Conservation (phyloP, 371 early-diverging fungal genomes). For the Phascolomyces articulosus region DNA sequence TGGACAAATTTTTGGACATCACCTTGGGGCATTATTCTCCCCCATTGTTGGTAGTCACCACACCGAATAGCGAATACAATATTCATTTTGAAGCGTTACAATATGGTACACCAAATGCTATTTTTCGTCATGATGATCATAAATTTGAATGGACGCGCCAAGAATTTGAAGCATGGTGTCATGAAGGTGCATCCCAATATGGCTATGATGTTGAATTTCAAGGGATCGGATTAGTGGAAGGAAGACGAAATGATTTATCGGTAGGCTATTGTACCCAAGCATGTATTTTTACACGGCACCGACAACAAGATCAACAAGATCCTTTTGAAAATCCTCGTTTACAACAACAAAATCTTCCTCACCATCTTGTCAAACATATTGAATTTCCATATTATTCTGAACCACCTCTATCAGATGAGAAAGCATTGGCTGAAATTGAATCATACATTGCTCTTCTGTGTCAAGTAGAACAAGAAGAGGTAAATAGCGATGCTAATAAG, state of each 20-base stretch:
- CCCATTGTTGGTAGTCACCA: constrained; percentile 66
- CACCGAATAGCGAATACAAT: constrained; percentile 92
- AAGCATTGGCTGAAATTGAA: constrained; percentile 23
- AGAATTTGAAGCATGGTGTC: constrained; percentile 81
- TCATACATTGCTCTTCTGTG: constrained; percentile 26
- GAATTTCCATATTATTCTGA: constrained; percentile 43
- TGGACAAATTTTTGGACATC: constrained; percentile 58
- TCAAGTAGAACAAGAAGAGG: constrained; percentile 14
- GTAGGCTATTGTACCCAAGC: constrained; percentile 83
- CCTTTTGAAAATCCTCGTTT: too few relatives aligned
- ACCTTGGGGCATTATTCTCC: constrained; percentile 75
- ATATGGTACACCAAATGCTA: constrained; percentile 70
- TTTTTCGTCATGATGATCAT: constrained; percentile 85
- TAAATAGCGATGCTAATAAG: not conserved
- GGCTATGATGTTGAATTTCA: constrained; percentile 67
- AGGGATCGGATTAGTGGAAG: constrained; percentile 70
- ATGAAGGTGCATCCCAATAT: constrained; percentile 54
- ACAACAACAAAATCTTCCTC: constrained; percentile 9
- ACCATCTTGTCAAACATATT: constrained; percentile 29
- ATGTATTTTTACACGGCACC: constrained; percentile 58
- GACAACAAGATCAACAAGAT: not conserved
- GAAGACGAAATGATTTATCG: constrained; percentile 28
- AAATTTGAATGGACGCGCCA: constrained; percentile 92
- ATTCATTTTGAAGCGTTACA: constrained; percentile 75
- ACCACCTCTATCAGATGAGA: constrained; percentile 15